These are phyloP conservation scores for Fraxinus ornus DNA, from an alignment of 305 asterid genomes.

Conservation along the genomic window DNA sequence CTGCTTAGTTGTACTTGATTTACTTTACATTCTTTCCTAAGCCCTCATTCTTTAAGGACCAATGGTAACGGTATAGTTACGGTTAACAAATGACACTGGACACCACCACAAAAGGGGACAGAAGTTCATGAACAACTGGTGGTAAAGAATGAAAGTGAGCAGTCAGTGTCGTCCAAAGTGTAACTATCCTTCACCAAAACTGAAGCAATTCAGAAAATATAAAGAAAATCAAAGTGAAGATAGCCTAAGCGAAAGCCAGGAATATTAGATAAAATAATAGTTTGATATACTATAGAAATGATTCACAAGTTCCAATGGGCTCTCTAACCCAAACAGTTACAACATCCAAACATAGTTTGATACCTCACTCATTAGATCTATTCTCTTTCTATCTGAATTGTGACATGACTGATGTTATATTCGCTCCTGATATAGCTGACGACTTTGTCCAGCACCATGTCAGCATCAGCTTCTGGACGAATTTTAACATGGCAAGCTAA, in stretches of 20 bases:
- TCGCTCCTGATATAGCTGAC: conserved; percentile 69
- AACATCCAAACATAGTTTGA: neutral
- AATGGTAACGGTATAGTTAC: neutral
- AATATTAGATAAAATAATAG: neutral
- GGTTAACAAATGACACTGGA: neutral
- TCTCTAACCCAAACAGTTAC: conserved; percentile 3
- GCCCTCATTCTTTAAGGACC: neutral
- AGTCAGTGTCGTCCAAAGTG: neutral
- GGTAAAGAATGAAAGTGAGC: neutral
- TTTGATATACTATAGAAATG: neutral
- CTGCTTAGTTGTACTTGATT: neutral
- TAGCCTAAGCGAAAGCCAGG: neutral
- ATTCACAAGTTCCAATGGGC: neutral
- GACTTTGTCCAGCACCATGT: conserved; percentile 71
- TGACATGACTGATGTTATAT: conserved; percentile 76
- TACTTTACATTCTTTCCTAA: neutral
- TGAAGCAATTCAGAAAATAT: neutral
- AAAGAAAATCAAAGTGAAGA: neutral
- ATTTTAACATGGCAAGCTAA: conserved; percentile 78
- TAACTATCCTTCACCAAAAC: neutral
- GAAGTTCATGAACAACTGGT: neutral
- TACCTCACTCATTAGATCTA: conserved; percentile 5
- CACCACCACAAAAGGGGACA: neutral
- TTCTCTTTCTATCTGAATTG: conserved; percentile 79
- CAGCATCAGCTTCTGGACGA: conserved; percentile 70